Percentiles rank a stretch among this genome's conserved stretches.
Evolutionary conservation across 169 alveolate species (phyloP).

Genomic region (Plasmodium fragile): DNA sequence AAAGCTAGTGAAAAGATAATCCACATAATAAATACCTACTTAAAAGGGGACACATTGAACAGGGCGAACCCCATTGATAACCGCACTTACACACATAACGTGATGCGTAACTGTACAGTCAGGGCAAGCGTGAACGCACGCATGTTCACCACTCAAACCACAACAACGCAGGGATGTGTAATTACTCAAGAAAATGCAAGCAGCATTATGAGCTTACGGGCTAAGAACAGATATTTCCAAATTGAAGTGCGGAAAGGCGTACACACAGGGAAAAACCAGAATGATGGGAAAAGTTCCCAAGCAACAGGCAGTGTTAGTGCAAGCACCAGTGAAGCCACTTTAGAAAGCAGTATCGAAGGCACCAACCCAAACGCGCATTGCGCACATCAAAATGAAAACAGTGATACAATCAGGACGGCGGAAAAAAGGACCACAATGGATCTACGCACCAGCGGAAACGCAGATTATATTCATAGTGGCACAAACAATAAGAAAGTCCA

Average conservation of each 20-base stretch:
- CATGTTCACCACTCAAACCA: neutral
- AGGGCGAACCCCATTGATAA: neutral
- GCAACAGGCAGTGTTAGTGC: neutral
- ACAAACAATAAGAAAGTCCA: neutral
- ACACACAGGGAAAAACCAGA: neutral
- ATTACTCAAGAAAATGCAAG: neutral
- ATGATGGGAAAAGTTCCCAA: neutral
- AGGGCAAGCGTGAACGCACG: neutral
- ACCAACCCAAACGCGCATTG: neutral
- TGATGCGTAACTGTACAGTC: neutral
- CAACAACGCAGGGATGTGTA: neutral
- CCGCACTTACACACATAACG: neutral
- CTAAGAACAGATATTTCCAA: slow-evolving; percentile 10
- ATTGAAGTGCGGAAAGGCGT: neutral
- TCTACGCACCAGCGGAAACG: neutral
- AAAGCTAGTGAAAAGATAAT: neutral
- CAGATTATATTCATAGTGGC: neutral
- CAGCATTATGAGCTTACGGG: neutral
- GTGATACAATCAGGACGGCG: neutral
- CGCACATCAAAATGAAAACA: neutral
- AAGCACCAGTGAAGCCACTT: neutral
- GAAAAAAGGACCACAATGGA: neutral
- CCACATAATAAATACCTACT: slow-evolving; percentile 15
- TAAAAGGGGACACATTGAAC: neutral
- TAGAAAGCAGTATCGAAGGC: neutral